These are phyloP conservation scores for Zoysia matrella DNA, from an alignment of 202 grass and related monocot species.

Conservation along the genomic window DNA sequence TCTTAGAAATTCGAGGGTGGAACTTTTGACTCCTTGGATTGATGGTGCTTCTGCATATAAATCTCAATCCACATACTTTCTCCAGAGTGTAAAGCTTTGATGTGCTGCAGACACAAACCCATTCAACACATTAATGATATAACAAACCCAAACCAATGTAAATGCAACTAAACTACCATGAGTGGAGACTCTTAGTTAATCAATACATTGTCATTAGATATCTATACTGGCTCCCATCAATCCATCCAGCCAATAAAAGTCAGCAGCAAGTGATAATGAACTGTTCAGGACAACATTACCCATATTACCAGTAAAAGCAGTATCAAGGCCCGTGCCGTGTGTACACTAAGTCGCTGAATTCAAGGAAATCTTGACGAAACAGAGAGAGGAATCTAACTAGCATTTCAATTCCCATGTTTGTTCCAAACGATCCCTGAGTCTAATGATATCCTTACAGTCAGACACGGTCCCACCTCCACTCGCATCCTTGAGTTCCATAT, in stretches of 20 bases:
- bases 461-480: background rate
- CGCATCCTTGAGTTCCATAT: background rate
- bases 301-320: background rate
- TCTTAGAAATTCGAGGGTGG: slow-evolving; percentile 49
- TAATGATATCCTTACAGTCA: too few species aligned
- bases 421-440: background rate
- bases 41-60: slow-evolving; percentile 49
- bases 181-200: too few species aligned
- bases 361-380: background rate
- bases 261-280: too few species aligned
- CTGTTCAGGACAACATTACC: background rate
- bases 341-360: background rate
- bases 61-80: slow-evolving; percentile 34
- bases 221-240: too few species aligned
- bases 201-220: too few species aligned
- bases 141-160: background rate
- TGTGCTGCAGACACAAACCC: slow-evolving; percentile 56
- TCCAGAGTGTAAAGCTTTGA: slow-evolving; percentile 53
- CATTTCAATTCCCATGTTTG: background rate
- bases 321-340: background rate
- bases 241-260: too few species aligned
- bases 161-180: background rate
- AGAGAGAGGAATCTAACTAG: slow-evolving; percentile 11
- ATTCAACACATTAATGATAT: slow-evolving; percentile 1
- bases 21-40: slow-evolving; percentile 52